These are phyloP conservation scores for Colletotrichum lentis DNA, from an alignment of 2,329 filamentous ascomycete species.

Conservation along the genomic window DNA sequence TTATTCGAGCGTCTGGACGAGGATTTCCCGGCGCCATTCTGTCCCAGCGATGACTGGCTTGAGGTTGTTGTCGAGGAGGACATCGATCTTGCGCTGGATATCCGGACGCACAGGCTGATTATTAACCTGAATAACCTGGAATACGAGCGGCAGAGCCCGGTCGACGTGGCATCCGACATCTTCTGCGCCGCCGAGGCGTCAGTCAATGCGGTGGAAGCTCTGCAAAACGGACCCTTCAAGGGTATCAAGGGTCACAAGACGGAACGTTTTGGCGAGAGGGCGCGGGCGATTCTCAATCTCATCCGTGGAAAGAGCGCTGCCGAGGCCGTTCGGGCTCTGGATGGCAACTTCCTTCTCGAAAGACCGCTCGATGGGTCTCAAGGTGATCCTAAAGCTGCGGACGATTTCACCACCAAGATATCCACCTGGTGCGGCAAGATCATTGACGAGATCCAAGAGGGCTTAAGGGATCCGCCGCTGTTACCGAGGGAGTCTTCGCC, in stretches of 20 bases:
- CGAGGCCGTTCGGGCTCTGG: slow-evolving; percentile 26
- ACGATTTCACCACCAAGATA: neutral
- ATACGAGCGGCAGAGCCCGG: neutral
- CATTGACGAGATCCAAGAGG: slow-evolving; percentile 18
- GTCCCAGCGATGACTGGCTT: slow-evolving; percentile 23
- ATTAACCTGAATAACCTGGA: slow-evolving; percentile 39
- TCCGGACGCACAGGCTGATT: slow-evolving; percentile 51
- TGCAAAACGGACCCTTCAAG: slow-evolving; percentile 22
- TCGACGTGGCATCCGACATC: slow-evolving; percentile 9
- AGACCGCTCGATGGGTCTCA: neutral
- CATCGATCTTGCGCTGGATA: slow-evolving; percentile 45
- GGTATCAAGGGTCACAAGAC: slow-evolving; percentile 2
- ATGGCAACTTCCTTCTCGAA: slow-evolving; percentile 15
- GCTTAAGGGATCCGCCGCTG: neutral
- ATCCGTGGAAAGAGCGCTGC: slow-evolving; percentile 14
- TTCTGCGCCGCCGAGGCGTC: slow-evolving; percentile 23
- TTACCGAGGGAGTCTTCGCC: slow-evolving; percentile 8
- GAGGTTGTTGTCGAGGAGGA: slow-evolving; percentile 36
- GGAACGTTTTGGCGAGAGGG: slow-evolving; percentile 7
- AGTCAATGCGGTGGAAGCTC: slow-evolving; percentile 11
- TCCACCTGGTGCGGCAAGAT: slow-evolving; percentile 11
- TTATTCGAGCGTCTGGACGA: slow-evolving; percentile 47
- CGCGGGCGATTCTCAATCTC: slow-evolving; percentile 1
- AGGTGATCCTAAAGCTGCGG: neutral
- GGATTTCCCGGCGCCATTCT: slow-evolving; percentile 44